Percentiles rank a stretch among this genome's conserved stretches.
These are phyloP conservation scores for Schizonepeta tenuifolia DNA, from an alignment of 257 asterid species.

Conservation along the genomic window DNA sequence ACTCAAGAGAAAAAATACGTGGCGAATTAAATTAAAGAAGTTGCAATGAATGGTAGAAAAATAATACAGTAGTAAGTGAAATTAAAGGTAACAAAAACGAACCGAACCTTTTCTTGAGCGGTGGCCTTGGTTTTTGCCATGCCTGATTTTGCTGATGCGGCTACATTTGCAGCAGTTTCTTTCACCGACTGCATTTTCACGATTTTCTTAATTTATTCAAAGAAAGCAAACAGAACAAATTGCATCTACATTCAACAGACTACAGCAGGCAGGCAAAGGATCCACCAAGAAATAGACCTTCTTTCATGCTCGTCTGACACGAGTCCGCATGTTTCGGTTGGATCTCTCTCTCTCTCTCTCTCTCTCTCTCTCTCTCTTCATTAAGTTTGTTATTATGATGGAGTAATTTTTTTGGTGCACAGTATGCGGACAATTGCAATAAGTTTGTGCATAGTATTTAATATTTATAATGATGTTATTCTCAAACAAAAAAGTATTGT, in stretches of 20 bases:
- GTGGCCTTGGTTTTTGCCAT: constrained; percentile 69
- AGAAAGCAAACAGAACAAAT: not conserved
- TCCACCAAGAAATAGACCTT: constrained; percentile 14
- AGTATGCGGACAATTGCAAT: no score
- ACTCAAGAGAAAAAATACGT: no score
- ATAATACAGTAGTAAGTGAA: no score
- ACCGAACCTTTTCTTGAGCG: constrained; percentile 63
- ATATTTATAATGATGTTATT: no score
- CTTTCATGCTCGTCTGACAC: constrained; percentile 22
- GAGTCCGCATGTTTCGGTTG: constrained; percentile 10
- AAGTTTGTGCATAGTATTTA: no score
- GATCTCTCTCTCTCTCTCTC: no score
- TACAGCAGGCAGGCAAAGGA: not conserved
- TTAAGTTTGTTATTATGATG: no score
- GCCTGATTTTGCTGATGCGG: constrained; percentile 79
- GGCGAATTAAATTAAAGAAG: no score
- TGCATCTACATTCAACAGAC: not conserved
- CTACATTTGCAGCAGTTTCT: constrained; percentile 62
- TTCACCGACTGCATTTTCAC: constrained; percentile 58
- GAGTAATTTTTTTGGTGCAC: no score
- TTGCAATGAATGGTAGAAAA: not conserved
- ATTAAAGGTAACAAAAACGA: not conserved
- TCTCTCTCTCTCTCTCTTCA: no score
- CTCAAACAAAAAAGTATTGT: no score
- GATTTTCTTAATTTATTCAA: not conserved